phyloP scores from a whole-genome alignment of 495 filamentous ascomycete genomes.

The Lasiosphaeriaceae sp. region DNA sequence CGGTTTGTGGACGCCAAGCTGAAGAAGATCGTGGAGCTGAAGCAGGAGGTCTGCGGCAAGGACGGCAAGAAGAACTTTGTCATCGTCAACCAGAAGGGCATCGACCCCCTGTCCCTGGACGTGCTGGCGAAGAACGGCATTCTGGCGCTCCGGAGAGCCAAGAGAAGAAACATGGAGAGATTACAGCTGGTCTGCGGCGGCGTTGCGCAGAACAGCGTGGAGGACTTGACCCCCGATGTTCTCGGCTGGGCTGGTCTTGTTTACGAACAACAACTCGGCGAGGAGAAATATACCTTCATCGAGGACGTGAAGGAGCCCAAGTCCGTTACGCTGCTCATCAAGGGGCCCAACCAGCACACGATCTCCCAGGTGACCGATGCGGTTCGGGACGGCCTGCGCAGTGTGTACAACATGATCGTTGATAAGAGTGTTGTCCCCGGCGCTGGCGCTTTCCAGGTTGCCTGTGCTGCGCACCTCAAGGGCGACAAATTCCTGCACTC shows the following conservation, averaged over 20 bases:
- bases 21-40: constrained; percentile 95
- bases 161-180: constrained; percentile 98
- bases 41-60: constrained; percentile 94
- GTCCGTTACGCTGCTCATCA: constrained; percentile 97
- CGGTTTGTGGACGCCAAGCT: constrained; percentile 95
- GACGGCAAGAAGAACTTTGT: constrained; percentile 96
- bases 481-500: constrained; percentile 77
- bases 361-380: constrained; percentile 95
- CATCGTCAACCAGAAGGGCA: constrained; percentile 98
- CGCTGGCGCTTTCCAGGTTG: constrained; percentile 93
- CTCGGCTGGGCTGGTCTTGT: constrained; percentile 96
- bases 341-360: constrained; percentile 94
- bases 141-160: constrained; percentile 86
- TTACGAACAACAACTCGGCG: constrained; percentile 95
- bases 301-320: constrained; percentile 99
- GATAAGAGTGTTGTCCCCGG: constrained; percentile 93
- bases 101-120: constrained; percentile 92
- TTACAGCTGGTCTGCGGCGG: constrained; percentile 93
- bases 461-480: constrained; percentile 83
- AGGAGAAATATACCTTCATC: constrained; percentile 98
- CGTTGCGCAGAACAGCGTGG: constrained; percentile 88
- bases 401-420: constrained; percentile 98
- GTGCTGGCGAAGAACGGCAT: constrained; percentile 98
- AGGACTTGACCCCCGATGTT: constrained; percentile 82
- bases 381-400: constrained; percentile 91